phyloP scores from a whole-genome alignment of 768 basidiomycete species.

The Kwoniella shandongensis region DNA sequence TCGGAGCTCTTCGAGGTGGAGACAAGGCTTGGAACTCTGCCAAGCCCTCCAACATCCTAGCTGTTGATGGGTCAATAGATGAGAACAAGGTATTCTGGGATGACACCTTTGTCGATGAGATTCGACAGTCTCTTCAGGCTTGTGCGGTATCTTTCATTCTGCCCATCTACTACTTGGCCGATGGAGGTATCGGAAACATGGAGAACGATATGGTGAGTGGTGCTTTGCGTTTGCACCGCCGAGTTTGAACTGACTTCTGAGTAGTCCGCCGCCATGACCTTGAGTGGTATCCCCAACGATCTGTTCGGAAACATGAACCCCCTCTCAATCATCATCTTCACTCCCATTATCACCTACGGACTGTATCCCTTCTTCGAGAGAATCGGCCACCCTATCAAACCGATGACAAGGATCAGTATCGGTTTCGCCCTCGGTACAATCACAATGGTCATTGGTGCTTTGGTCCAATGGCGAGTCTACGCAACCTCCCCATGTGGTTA shows the following conservation, averaged over 20 bases:
- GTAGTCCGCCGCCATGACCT: constrained; percentile 46
- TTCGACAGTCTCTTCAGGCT: constrained; percentile 45
- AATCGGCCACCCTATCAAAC: constrained; percentile 40
- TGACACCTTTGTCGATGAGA: constrained; percentile 53
- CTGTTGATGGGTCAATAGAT: constrained; percentile 32
- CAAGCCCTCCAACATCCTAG: constrained; percentile 46
- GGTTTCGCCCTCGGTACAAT: constrained; percentile 34
- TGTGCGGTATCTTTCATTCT: constrained; percentile 50
- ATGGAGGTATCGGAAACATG: constrained; percentile 47
- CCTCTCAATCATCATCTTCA: constrained; percentile 41
- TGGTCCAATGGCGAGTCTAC: constrained; percentile 52
- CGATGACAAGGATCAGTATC: constrained; percentile 44
- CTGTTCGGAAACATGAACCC: constrained; percentile 52
- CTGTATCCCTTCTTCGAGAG: constrained; percentile 43
- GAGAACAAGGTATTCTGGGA: constrained; percentile 44
- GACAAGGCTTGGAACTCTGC: constrained; percentile 49
- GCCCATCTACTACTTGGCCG: constrained; percentile 50
- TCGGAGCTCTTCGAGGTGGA: too few species aligned
- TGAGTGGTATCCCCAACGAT: constrained; percentile 50
- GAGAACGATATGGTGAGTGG: constrained; percentile 48
- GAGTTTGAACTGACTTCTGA: too few species aligned
- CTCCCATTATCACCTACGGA: constrained; percentile 48
- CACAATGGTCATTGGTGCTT: constrained; percentile 44
- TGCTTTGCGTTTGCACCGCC: too few species aligned
- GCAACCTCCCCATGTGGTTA: constrained; percentile 49